Conservation (phyloP, 2,329 filamentous ascomycete genomes). For the Cladophialophora exuberans region DNA sequence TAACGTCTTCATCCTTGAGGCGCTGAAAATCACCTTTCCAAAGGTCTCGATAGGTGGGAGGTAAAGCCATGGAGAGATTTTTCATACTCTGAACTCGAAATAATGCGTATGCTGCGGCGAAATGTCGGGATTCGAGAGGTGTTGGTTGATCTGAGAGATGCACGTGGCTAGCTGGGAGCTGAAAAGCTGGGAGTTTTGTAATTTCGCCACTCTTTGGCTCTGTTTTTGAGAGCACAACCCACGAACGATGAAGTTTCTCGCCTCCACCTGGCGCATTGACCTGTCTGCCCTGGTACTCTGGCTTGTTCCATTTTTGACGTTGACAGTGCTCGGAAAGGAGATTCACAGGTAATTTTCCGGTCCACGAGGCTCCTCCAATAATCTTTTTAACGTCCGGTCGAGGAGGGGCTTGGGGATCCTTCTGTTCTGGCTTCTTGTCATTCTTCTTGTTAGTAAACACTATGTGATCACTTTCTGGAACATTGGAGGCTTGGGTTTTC, state of each 20-base stretch:
- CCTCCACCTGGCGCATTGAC: conserved; percentile 33
- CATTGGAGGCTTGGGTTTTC: conserved; percentile 24
- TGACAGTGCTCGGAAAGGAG: conserved; percentile 92
- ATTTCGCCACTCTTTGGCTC: conserved; percentile 83
- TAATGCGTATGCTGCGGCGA: conserved; percentile 86
- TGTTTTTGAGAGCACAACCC: conserved; percentile 72
- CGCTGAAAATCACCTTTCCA: conserved; percentile 88
- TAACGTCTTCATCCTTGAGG: conserved; percentile 79
- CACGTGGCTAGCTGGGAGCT: conserved; percentile 75
- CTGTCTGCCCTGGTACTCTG: conserved; percentile 79
- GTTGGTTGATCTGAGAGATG: conserved; percentile 76
- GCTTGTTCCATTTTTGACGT: conserved; percentile 92
- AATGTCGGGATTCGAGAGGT: conserved; percentile 87
- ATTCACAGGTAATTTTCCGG: conserved; percentile 92
- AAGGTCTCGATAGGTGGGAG: conserved; percentile 82
- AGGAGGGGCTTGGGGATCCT: conserved; percentile 39
- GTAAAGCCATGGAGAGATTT: conserved; percentile 92
- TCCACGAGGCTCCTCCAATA: conserved; percentile 95
- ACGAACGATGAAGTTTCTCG: conserved; percentile 68
- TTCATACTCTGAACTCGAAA: conserved; percentile 94
- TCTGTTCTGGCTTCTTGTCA: conserved; percentile 35
- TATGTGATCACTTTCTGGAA: conserved; percentile 36
- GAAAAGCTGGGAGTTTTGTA: conserved; percentile 76
- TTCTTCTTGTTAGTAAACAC: conserved; percentile 35
- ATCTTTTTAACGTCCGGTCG: conserved; percentile 70